A percentile compares a stretch with the other conserved stretches of the same genome.
Evolutionary conservation across 2,329 filamentous ascomycete species (phyloP).

Genomic region (Scopulariopsis brevicaulis): DNA sequence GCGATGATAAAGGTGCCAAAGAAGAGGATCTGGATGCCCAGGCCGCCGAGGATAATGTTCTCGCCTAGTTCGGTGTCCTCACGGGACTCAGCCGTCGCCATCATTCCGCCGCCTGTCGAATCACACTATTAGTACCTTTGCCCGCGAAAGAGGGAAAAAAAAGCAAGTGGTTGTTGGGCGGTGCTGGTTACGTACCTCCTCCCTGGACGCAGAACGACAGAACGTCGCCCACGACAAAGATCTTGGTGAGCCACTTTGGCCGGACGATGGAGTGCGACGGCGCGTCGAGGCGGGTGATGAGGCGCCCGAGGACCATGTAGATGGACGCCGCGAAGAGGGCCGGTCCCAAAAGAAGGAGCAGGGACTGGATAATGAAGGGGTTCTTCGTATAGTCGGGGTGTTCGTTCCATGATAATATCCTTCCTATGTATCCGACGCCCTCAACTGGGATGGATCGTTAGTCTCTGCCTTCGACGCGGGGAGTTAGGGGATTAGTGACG

Average conservation of each 20-base stretch:
- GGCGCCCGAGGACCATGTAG: conserved; percentile 33
- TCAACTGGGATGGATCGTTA: conserved; percentile 25
- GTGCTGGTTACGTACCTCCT: conserved; percentile 6
- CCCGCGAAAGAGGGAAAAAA: not conserved
- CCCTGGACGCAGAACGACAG: conserved; percentile 27
- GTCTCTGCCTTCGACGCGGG: not conserved
- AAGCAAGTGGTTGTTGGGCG: not conserved
- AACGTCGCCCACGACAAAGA: conserved; percentile 38
- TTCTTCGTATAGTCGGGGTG: conserved; percentile 13
- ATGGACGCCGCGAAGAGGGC: conserved; percentile 31
- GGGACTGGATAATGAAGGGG: conserved; percentile 26
- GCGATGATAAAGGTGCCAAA: conserved; percentile 41
- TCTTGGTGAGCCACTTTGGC: conserved; percentile 31
- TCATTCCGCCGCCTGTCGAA: conserved; percentile 10
- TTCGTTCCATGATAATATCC: conserved; percentile 31
- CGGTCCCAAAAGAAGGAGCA: conserved; percentile 25
- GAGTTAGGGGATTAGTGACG: not conserved
- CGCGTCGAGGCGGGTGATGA: conserved; percentile 25
- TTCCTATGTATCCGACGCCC: conserved; percentile 36
- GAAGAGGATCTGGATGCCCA: conserved; percentile 41
- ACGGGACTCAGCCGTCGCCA: conserved; percentile 7
- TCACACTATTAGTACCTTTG: not conserved
- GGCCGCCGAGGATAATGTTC: conserved; percentile 37
- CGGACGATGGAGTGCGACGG: conserved; percentile 26
- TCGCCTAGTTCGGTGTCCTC: conserved; percentile 18